Percentiles rank a stretch among this genome's conserved stretches.
phyloP scores from a whole-genome alignment of 2,329 filamentous ascomycete genomes.

The Monosporascus sp. region DNA sequence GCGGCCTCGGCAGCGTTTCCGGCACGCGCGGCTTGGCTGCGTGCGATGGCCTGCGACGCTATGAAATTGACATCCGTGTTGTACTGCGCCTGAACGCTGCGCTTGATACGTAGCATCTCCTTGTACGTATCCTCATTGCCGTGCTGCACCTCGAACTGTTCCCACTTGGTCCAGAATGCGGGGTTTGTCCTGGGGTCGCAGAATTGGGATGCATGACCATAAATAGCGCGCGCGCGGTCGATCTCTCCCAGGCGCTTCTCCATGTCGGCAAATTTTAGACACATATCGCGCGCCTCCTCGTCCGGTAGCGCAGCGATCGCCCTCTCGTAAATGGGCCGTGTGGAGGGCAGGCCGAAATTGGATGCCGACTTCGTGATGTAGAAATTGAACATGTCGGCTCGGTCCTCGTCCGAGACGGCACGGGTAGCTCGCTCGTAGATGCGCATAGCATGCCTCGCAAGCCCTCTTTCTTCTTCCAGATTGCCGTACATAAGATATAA shows the following conservation, averaged over 20 bases:
- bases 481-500: constrained; percentile 98
- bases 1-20: constrained; percentile 24
- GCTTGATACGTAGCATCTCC: constrained; percentile 96
- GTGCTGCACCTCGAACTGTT: constrained; percentile 93
- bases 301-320: constrained; percentile 93
- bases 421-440: constrained; percentile 97
- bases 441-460: constrained; percentile 95
- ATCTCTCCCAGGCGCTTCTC: constrained; percentile 88
- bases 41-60: constrained; percentile 86
- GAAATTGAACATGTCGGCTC: constrained; percentile 97
- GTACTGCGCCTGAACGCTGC: constrained; percentile 95
- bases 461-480: constrained; percentile 88
- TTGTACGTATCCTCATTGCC: constrained; percentile 99
- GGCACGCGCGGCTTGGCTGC: constrained; percentile 55
- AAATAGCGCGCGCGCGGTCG: constrained; percentile 90
- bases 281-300: constrained; percentile 92
- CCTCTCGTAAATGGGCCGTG: constrained; percentile 90
- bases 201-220: constrained; percentile 94
- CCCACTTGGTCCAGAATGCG: constrained; percentile 94
- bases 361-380: constrained; percentile 98
- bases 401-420: constrained; percentile 89
- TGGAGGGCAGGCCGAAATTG: constrained; percentile 95
- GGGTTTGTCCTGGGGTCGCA: constrained; percentile 89
- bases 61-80: constrained; percentile 99
- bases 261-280: constrained; percentile 97